Evolutionary conservation across 495 filamentous ascomycete genomes (phyloP).

Genomic region (Hypoxylon lienhwacheense): DNA sequence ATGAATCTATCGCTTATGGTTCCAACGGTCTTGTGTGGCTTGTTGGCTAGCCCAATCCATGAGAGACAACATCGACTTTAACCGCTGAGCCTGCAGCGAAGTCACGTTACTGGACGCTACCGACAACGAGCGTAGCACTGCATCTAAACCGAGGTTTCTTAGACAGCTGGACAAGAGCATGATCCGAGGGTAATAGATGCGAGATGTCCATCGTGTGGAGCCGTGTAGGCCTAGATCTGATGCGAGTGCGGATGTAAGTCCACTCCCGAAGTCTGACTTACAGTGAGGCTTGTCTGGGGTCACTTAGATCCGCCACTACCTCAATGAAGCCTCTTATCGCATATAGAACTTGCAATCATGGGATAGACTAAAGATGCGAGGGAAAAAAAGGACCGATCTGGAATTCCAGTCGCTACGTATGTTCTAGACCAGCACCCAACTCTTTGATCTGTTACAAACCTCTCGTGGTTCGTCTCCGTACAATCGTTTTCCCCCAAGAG

Average conservation of each 20-base stretch:
- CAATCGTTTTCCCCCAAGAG: constrained; percentile 9
- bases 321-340: constrained; percentile 24
- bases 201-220: constrained; percentile 31
- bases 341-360: constrained; percentile 18
- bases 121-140: constrained; percentile 20
- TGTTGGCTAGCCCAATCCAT: constrained; percentile 19
- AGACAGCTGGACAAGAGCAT: constrained; percentile 12
- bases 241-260: constrained; percentile 19
- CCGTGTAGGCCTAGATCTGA: constrained; percentile 31
- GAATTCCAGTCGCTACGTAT: constrained; percentile 16
- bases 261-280: constrained; percentile 27
- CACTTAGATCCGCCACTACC: constrained; percentile 11
- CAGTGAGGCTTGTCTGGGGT: constrained; percentile 25
- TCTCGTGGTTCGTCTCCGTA: constrained; percentile 25
- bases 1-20: constrained; percentile 15
- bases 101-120: constrained; percentile 31
- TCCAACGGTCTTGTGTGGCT: constrained; percentile 5
- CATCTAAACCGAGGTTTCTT: constrained; percentile 13
- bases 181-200: constrained; percentile 20
- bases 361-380: constrained; percentile 13
- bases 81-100: constrained; percentile 25
- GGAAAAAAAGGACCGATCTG: constrained; percentile 35
- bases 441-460: constrained; percentile 23
- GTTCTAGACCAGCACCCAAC: constrained; percentile 31
- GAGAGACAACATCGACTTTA: constrained; percentile 28